Evolutionary conservation across 495 filamentous ascomycete genomes (phyloP).

Genomic region (Talaromyces wortmannii): DNA sequence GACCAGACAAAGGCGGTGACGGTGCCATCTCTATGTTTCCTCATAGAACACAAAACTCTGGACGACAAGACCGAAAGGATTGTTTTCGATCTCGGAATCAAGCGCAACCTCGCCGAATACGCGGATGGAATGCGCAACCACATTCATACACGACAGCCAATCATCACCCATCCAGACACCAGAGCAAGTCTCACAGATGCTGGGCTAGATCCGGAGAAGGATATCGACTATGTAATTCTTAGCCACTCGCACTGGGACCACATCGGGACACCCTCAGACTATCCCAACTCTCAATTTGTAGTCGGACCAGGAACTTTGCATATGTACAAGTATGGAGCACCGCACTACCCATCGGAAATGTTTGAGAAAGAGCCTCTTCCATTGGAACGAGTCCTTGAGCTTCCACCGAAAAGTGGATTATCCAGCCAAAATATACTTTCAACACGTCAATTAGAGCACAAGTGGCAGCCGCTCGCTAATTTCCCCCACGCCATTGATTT

Average conservation of each 20-base stretch:
- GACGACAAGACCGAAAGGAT: slow-evolving; percentile 16
- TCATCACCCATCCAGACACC: slow-evolving; percentile 24
- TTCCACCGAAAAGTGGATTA: slow-evolving; percentile 11
- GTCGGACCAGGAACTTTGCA: slow-evolving; percentile 24
- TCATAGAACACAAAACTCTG: slow-evolving; percentile 21
- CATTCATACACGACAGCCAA: slow-evolving; percentile 21
- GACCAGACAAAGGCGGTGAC: slow-evolving; percentile 12
- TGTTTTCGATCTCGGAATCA: slow-evolving; percentile 34
- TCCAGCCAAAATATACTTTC: not conserved
- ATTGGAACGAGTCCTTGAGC: slow-evolving; percentile 22
- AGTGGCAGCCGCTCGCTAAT: slow-evolving; percentile 17
- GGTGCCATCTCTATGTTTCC: slow-evolving; percentile 24
- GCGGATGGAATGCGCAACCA: slow-evolving; percentile 23
- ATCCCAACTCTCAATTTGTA: slow-evolving; percentile 23
- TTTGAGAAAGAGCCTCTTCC: slow-evolving; percentile 32
- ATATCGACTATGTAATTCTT: slow-evolving; percentile 33
- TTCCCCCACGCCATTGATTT: slow-evolving; percentile 34
- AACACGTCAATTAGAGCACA: not conserved
- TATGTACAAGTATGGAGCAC: slow-evolving; percentile 15
- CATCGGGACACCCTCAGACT: slow-evolving; percentile 30
- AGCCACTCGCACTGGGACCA: slow-evolving; percentile 40
- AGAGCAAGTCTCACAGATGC: slow-evolving; percentile 19
- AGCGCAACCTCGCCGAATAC: slow-evolving; percentile 21
- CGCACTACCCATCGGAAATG: slow-evolving; percentile 10
- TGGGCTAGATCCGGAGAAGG: slow-evolving; percentile 15